Conservation (phyloP, 208 protist genomes). For the Kentomonas sorsogonicus region DNA sequence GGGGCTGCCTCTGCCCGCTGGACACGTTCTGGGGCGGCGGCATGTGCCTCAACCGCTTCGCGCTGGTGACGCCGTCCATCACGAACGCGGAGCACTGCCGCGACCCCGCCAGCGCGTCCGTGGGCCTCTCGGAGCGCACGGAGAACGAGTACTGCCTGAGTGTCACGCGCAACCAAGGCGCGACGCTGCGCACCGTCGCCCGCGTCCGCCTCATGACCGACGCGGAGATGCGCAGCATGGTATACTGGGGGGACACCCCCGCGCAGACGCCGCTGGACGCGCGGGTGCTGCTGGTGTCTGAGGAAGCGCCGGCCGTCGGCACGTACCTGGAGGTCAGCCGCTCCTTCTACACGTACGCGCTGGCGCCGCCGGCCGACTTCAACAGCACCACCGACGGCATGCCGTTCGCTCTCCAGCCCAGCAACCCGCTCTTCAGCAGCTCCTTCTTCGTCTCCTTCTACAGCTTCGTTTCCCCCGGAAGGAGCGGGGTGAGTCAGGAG, state of each 20-base stretch:
- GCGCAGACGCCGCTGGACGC: not conserved
- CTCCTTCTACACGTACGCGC: too few relatives aligned
- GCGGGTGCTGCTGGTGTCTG: not conserved
- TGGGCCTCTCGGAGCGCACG: conserved; percentile 26
- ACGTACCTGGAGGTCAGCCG: too few relatives aligned
- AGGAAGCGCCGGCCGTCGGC: conserved; percentile 14
- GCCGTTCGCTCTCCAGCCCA: not conserved
- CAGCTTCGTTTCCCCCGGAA: conserved; percentile 21
- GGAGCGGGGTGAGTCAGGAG: too few relatives aligned
- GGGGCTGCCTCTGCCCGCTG: conserved; percentile 27
- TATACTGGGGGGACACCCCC: too few relatives aligned
- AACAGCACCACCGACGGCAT: not conserved
- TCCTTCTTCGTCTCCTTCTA: conserved; percentile 18
- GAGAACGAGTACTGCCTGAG: conserved; percentile 20
- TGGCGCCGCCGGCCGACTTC: not conserved
- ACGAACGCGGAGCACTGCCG: conserved; percentile 23
- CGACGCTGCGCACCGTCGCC: conserved; percentile 9
- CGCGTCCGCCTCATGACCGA: conserved; percentile 8
- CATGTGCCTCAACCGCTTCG: conserved; percentile 12
- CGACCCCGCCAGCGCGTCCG: conserved; percentile 15
- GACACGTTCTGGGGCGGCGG: conserved; percentile 11
- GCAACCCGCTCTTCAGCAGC: not conserved
- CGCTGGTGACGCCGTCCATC: conserved; percentile 26
- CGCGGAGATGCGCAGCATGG: conserved; percentile 6
- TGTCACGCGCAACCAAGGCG: conserved; percentile 8